Base-by-base conservation (phyloP, 179 eudicot genomes). In the Dionaea muscipula region DNA sequence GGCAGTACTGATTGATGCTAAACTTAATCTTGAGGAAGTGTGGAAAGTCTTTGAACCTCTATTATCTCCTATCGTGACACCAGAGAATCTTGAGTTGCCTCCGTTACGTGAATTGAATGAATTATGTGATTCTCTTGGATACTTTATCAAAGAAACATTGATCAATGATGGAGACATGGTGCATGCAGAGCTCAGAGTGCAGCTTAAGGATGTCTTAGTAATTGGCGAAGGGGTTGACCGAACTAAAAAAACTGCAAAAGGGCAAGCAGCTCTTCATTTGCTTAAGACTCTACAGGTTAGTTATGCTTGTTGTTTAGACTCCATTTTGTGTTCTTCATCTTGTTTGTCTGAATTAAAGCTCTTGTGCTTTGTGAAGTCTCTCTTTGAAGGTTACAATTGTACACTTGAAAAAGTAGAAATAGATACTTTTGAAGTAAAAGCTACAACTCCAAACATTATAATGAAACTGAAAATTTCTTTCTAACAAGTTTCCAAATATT, bases 41-140 rank as follows among this genome's bases (percentile, higher is more conserved):
- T 91, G 98, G 95, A 77, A 75, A 70, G 67, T 87, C 53, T 76
- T 80, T 47, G 57, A 78, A 47, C 88, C 91, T 18, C 41, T 91
- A 14, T 68, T 91, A 61, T 82, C 97, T 47, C 97, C 98, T 17
- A 82, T 91, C 56, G 98, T 75, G 56, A 86, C 95, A 38, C 98
- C 98, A 18, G 94, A 84, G 38, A 87, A 82, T 40, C 91, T 87
- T 22, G 91, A 84, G 74, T 68, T 87, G 57, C 80, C 91, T 33
- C 94, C 98, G 17, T 57, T 62, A 5, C 88, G 98, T n/a, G 94
- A 84, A 68, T 64, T 91, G 49, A 71, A 47, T 33, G 94, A 91
- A 61, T 68, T 87, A 67, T 91, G 98, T 23, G 91, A 69, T 73
- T 72, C 72, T 50, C 87, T 73, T 47, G 98, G 98, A 44, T 91